Conservation (phyloP, 306 rosid genomes). For the Morella rubra region DNA sequence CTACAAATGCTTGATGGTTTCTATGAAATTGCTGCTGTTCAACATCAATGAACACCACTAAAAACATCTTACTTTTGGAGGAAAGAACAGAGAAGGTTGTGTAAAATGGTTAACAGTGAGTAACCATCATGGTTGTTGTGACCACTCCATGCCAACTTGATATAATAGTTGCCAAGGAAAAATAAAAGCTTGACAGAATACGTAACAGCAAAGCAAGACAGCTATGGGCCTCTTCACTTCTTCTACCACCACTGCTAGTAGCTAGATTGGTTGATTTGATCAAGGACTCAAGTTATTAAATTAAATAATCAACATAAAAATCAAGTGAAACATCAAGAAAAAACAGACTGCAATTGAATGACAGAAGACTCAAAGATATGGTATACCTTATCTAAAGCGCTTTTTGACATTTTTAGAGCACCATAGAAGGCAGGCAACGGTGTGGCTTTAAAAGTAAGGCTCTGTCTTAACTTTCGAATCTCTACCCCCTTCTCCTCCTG, state of each 20-base stretch:
- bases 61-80: background rate
- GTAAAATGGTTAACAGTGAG: background rate
- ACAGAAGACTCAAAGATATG: background rate
- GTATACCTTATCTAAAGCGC: conserved; percentile 51
- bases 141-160: conserved; percentile 35
- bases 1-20: conserved; percentile 4
- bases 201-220: conserved; percentile 23
- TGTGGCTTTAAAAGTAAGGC: conserved; percentile 53
- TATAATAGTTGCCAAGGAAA: background rate
- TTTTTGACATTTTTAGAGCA: conserved; percentile 48
- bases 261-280: conserved; percentile 19
- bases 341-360: conserved; percentile 2
- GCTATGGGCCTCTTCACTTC: conserved; percentile 23
- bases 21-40: conserved; percentile 6
- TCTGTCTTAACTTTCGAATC: conserved; percentile 42
- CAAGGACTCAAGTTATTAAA: conserved; percentile 24
- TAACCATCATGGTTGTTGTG: conserved; percentile 25
- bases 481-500: conserved; percentile 64
- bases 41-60: background rate
- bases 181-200: background rate
- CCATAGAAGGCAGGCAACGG: conserved; percentile 45
- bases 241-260: conserved; percentile 16
- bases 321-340: background rate
- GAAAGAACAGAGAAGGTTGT: background rate
- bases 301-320: background rate